A percentile compares a stretch with the other conserved stretches of the same genome.
Conservation (phyloP, 352 stramenopile species). For the Phytophthora tubulina region DNA sequence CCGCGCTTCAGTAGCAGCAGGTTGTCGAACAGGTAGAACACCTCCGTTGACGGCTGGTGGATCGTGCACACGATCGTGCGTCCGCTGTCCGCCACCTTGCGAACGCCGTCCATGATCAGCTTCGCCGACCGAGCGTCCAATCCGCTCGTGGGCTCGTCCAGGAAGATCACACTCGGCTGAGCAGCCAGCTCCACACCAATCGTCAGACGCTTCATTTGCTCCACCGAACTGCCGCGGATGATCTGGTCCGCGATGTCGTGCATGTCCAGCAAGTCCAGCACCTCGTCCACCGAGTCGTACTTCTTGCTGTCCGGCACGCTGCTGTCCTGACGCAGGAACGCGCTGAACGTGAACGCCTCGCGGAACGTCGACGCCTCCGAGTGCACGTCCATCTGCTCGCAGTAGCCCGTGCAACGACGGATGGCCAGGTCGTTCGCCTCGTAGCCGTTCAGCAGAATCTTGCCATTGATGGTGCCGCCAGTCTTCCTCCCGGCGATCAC, state of each 20-base stretch:
- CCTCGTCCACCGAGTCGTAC: conserved; percentile 46
- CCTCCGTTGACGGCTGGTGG: conserved; percentile 88
- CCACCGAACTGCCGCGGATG: conserved; percentile 40
- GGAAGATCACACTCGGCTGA: conserved; percentile 80
- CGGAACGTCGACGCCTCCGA: conserved; percentile 87
- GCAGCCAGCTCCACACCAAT: conserved; percentile 80
- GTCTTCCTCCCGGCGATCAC: conserved; percentile 87
- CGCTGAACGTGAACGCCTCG: conserved; percentile 90
- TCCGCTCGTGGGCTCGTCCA: conserved; percentile 76
- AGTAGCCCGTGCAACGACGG: conserved; percentile 60
- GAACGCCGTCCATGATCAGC: conserved; percentile 79
- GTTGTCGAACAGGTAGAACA: conserved; percentile 89
- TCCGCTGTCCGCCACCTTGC: conserved; percentile 75
- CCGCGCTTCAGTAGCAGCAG: conserved; percentile 51
- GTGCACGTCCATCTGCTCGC: conserved; percentile 91
- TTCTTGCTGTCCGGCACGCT: conserved; percentile 39
- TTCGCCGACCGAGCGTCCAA: conserved; percentile 78
- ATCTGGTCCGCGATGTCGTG: conserved; percentile 50
- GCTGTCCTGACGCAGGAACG: conserved; percentile 68
- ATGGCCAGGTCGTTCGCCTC: conserved; percentile 54
- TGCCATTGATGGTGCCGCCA: conserved; percentile 67
- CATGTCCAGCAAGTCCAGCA: conserved; percentile 47
- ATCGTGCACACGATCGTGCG: conserved; percentile 90
- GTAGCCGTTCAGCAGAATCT: conserved; percentile 61
- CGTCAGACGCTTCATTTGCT: conserved; percentile 58